phyloP scores from a whole-genome alignment of 2,329 filamentous ascomycete genomes.

The Penicillium freii region DNA sequence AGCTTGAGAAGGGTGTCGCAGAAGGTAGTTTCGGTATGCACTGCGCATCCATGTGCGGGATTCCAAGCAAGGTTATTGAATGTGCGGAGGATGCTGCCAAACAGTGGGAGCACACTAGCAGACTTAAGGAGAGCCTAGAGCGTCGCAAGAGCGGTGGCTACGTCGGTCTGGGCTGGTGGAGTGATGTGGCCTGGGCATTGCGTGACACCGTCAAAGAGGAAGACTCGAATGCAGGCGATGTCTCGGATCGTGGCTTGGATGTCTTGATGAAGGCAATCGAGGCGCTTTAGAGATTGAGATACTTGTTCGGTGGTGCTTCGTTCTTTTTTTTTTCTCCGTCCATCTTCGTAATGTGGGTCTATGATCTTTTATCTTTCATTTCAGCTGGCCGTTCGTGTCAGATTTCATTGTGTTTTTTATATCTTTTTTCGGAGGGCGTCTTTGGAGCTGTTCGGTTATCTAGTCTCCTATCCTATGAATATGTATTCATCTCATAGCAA shows the following conservation, averaged over 20 bases:
- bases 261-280: conserved; percentile 59
- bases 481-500: background rate
- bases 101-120: conserved; percentile 93
- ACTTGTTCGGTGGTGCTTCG: background rate
- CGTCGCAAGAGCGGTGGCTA: conserved; percentile 75
- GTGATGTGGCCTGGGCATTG: conserved; percentile 78
- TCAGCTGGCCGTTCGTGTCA: background rate
- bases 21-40: conserved; percentile 99
- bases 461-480: background rate
- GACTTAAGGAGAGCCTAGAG: conserved; percentile 84
- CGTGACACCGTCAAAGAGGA: conserved; percentile 49
- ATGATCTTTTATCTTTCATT: conserved; percentile 8
- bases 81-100: conserved; percentile 82
- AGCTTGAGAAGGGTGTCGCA: conserved; percentile 86
- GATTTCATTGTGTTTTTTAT: background rate
- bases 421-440: background rate
- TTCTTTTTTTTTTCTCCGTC: background rate
- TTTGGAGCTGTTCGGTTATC: background rate
- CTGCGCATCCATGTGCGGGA: conserved; percentile 97
- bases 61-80: conserved; percentile 76
- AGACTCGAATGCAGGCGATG: conserved; percentile 32
- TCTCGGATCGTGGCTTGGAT: conserved; percentile 54
- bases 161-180: conserved; percentile 80
- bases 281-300: conserved; percentile 42
- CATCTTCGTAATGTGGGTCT: background rate